Conservation (phyloP, 2,329 filamentous ascomycete species). For the Sporothrix brunneoviolacea region DNA sequence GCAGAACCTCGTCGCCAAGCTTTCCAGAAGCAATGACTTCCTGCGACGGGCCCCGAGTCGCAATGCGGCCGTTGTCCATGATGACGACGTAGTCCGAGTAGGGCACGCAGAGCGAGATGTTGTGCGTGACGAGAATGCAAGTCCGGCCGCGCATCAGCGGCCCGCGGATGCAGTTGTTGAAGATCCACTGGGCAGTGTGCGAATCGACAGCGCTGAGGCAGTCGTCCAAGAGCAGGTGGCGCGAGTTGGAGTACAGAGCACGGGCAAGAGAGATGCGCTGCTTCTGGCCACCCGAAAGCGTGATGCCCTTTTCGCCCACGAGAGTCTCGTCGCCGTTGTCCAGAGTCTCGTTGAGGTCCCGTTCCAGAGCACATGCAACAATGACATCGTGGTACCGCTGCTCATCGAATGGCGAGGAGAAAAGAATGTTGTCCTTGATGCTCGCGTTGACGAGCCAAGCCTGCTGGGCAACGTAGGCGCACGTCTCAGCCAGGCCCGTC, state of each 20-base stretch:
- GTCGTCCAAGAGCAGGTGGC: conserved; percentile 86
- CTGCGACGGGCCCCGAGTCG: conserved; percentile 66
- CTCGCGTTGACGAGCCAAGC: conserved; percentile 95
- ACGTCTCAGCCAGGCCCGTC: conserved; percentile 81
- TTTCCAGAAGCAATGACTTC: conserved; percentile 82
- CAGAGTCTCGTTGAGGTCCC: conserved; percentile 77
- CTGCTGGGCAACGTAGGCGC: conserved; percentile 94
- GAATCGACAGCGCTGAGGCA: conserved; percentile 95
- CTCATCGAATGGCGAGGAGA: conserved; percentile 73
- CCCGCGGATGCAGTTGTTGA: conserved; percentile 84
- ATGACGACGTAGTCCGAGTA: conserved; percentile 74
- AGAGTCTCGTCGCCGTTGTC: conserved; percentile 88
- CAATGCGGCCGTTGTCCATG: conserved; percentile 78
- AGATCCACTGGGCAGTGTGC: conserved; percentile 97
- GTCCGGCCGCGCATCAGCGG: conserved; percentile 83
- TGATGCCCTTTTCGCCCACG: conserved; percentile 95
- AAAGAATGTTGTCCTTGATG: conserved; percentile 93
- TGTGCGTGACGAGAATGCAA: conserved; percentile 94
- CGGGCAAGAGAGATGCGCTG: conserved; percentile 95
- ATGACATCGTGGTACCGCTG: conserved; percentile 82
- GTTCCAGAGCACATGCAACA: conserved; percentile 81
- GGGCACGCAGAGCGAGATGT: conserved; percentile 79
- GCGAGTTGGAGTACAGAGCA: conserved; percentile 91
- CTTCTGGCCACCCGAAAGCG: conserved; percentile 93
- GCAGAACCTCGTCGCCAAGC: conserved; percentile 74